Evolutionary conservation across 2,329 filamentous ascomycete species (phyloP), one percentile per base, ranked within the genome.

Genomic region (Aquanectria penicillioides): DNA sequence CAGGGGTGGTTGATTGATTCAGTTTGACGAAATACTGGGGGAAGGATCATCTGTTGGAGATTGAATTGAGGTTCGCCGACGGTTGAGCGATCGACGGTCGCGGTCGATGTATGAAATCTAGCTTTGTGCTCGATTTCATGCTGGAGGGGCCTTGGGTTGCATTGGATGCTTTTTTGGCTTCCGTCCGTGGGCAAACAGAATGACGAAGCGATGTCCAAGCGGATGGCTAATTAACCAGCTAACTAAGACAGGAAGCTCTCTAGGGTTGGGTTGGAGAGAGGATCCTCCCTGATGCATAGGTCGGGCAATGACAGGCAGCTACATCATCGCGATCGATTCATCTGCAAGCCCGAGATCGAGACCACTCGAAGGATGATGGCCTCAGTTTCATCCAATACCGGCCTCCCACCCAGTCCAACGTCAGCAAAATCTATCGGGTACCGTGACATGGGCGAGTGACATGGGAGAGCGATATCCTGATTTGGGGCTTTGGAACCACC

Each of bases 241-340:
- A 59, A 62, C 64, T 58, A 57, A 59, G 60, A 64, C 48, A 69
- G 64, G 66, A 64, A 67, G 66, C 61, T 67, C 51, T 44, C 36
- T 63, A 38, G 38, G 33, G 41, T 48, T 46, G 51, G 23, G 36
- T 23, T 12, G 17, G 34, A 61, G 23, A 36, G 41, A 63, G 63
- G 67, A 59, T 57, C 46, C 26, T 54, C 57, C 47, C 50, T 62
- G 62, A 48, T 67, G 67, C 65, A 68, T 63, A 57, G 59, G 63
- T 57, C 41, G 58, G 55, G 51, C 59, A 61, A 56, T 58, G 59
- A 67, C 51, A 64, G 57, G 49, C 60, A 67, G 57, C 51, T 51
- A 46, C 63, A 63, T 54, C 58, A 64, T 60, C 59, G 53, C 61
- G 65, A 68, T 69, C 62, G 53, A 63, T 61, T 54, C 53, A 61